phyloP scores from a whole-genome alignment of 306 rosid genomes.

The Cajanus cajan region DNA sequence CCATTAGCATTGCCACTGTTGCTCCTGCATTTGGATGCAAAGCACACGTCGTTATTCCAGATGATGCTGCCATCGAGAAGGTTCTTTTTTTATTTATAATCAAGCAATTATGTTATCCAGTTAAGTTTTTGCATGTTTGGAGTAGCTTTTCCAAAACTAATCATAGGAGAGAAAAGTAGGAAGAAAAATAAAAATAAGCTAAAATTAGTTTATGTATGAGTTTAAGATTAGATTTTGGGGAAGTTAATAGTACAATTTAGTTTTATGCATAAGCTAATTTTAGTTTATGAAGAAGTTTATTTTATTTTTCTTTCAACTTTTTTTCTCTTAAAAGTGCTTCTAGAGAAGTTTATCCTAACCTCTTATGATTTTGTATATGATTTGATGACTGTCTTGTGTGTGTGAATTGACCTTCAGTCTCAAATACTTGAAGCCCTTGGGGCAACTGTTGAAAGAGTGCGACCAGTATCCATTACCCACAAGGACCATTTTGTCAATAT shows the following conservation, averaged over 20 bases:
- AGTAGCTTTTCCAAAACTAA: too few species aligned
- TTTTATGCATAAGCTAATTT: too few species aligned
- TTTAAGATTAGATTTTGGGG: too few species aligned
- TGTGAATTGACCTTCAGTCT: slow-evolving; percentile 49
- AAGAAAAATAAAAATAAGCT: too few species aligned
- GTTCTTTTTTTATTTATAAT: slow-evolving; percentile 26
- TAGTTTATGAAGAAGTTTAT: too few species aligned
- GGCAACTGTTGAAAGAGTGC: slow-evolving; percentile 87
- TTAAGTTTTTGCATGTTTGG: too few species aligned
- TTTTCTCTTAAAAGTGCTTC: too few species aligned
- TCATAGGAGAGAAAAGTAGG: too few species aligned
- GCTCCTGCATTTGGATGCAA: slow-evolving; percentile 94
- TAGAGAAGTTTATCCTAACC: too few species aligned
- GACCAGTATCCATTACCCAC: slow-evolving; percentile 91
- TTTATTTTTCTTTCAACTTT: too few species aligned
- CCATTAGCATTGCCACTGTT: slow-evolving; percentile 89
- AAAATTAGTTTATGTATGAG: too few species aligned
- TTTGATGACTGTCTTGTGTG: neutral
- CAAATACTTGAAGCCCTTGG: slow-evolving; percentile 82
- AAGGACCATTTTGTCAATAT: slow-evolving; percentile 86
- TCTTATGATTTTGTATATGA: neutral
- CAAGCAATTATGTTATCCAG: neutral
- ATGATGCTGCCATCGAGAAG: slow-evolving; percentile 96
- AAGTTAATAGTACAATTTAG: too few species aligned
- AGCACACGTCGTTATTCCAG: slow-evolving; percentile 88